A percentile compares a stretch with the other conserved stretches of the same genome.
These are phyloP conservation scores for Fusarium equiseti DNA, from an alignment of 2,329 filamentous ascomycete species.

Conservation along the genomic window DNA sequence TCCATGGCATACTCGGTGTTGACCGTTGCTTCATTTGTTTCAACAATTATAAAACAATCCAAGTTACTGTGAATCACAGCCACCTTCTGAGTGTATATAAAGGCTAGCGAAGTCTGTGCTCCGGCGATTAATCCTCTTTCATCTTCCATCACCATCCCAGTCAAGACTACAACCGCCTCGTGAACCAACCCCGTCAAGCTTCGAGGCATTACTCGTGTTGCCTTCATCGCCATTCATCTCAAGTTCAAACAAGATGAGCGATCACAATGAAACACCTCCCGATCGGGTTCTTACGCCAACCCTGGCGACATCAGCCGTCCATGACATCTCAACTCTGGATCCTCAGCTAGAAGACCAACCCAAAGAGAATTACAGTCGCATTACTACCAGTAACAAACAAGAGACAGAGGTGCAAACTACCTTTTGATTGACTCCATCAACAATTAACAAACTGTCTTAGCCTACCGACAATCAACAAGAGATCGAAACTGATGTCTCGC, in stretches of 20 bases:
- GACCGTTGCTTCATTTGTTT: neutral
- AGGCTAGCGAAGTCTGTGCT: neutral
- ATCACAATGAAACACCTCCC: neutral
- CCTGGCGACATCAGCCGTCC: neutral
- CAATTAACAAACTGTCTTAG: neutral
- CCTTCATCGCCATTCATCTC: neutral
- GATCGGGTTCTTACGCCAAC: constrained; percentile 2
- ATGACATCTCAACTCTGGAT: constrained; percentile 9
- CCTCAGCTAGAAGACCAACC: neutral
- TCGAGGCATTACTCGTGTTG: neutral
- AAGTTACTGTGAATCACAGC: constrained; percentile 16
- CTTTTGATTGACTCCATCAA: neutral
- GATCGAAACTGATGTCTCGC: neutral
- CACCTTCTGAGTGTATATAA: neutral
- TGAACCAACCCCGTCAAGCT: neutral
- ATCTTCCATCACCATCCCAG: neutral
- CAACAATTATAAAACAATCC: neutral
- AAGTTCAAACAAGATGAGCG: constrained; percentile 10
- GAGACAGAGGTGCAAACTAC: constrained; percentile 13
- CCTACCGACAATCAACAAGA: neutral
- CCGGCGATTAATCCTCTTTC: neutral
- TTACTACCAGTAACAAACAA: neutral
- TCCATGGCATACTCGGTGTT: neutral
- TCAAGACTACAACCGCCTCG: neutral
- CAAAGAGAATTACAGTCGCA: neutral